Evolutionary conservation across 257 asterid species (phyloP).

Genomic region (Rehmannia glutinosa): DNA sequence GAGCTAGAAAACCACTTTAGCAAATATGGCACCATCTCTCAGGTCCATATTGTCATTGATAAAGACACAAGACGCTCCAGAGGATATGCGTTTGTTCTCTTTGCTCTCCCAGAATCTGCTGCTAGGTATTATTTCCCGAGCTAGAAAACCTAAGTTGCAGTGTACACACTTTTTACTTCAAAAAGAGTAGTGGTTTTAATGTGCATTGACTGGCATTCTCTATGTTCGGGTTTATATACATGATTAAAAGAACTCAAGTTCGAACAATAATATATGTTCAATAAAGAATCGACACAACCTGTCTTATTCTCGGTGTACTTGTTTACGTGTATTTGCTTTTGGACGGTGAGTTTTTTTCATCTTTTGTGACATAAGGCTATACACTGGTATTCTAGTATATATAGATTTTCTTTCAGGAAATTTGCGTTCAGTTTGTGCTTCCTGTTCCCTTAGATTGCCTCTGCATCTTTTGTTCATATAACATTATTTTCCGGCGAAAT

Average conservation of each 20-base stretch:
- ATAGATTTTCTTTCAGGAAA: slow-evolving; percentile 1
- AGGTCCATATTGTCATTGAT: slow-evolving; percentile 87
- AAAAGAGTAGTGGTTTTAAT: not conserved
- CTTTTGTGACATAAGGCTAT: not conserved
- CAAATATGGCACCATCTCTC: slow-evolving; percentile 60
- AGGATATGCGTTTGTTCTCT: slow-evolving; percentile 78
- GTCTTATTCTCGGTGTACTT: not conserved
- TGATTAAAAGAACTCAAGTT: not conserved
- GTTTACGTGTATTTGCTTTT: not conserved
- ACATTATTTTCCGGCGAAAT: not conserved
- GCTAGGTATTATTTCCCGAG: slow-evolving; percentile 50
- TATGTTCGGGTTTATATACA: slow-evolving; percentile 10
- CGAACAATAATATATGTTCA: not conserved
- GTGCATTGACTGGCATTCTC: not conserved
- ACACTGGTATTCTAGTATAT: not conserved
- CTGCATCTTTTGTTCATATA: not conserved
- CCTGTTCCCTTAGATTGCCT: not conserved
- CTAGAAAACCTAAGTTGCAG: not conserved
- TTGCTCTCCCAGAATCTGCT: slow-evolving; percentile 82
- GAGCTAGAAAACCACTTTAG: slow-evolving; percentile 70
- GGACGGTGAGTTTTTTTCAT: slow-evolving; percentile 3
- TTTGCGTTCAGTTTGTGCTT: not conserved
- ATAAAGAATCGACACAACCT: not conserved
- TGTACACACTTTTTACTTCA: not conserved
- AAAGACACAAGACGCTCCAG: slow-evolving; percentile 84